Conservation (phyloP, 768 basidiomycete genomes). For the Baorangia bicolor region DNA sequence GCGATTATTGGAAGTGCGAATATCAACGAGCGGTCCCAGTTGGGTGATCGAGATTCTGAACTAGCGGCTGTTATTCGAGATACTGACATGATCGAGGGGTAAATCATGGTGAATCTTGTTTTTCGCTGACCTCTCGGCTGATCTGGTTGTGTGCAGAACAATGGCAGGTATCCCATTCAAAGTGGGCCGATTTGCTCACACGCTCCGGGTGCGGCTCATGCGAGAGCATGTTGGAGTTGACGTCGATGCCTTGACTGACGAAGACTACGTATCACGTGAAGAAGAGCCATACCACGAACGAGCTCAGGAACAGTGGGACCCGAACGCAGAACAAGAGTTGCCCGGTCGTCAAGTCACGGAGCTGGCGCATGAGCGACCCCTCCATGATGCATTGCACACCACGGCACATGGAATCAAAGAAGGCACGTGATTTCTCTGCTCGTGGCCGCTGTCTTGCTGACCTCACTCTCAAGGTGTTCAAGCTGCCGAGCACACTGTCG, state of each 20-base stretch:
- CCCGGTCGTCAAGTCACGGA: slow-evolving; percentile 44
- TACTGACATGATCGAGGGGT: slow-evolving; percentile 96
- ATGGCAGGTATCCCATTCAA: slow-evolving; percentile 96
- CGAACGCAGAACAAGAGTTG: slow-evolving; percentile 62
- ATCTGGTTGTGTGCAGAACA: slow-evolving; percentile 45
- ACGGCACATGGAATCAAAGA: slow-evolving; percentile 43
- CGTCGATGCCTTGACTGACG: slow-evolving; percentile 83
- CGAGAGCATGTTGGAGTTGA: slow-evolving; percentile 95
- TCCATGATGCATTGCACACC: slow-evolving; percentile 35
- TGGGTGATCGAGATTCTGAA: slow-evolving; percentile 97
- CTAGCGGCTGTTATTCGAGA: slow-evolving; percentile 90
- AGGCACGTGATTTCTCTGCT: slow-evolving; percentile 40
- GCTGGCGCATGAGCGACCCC: slow-evolving; percentile 37
- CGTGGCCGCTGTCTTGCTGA: background rate
- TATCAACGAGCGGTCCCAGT: slow-evolving; percentile 94
- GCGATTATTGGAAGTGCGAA: slow-evolving; percentile 96
- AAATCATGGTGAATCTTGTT: slow-evolving; percentile 22
- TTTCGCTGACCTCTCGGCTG: background rate
- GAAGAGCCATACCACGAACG: slow-evolving; percentile 46
- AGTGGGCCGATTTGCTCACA: slow-evolving; percentile 97
- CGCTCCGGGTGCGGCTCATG: slow-evolving; percentile 91
- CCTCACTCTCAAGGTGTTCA: slow-evolving; percentile 38
- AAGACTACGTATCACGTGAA: slow-evolving; percentile 58
- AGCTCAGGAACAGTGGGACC: slow-evolving; percentile 68
- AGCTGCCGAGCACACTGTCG: slow-evolving; percentile 38